phyloP scores from a whole-genome alignment of 441 rosid species.

The Iberis amara region DNA sequence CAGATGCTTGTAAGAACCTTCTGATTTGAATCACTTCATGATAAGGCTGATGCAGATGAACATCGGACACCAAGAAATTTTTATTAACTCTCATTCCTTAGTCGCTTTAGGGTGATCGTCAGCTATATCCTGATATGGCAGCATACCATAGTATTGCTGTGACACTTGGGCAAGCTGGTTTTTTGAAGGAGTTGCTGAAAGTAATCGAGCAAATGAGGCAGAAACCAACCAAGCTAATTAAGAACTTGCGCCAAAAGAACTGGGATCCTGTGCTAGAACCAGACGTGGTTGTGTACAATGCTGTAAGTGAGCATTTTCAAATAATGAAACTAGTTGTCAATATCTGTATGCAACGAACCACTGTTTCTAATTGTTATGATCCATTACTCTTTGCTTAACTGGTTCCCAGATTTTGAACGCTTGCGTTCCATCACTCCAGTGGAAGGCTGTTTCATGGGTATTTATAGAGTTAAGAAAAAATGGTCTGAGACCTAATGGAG shows the following conservation, averaged over 20 bases:
- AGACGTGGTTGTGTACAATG: slow-evolving; percentile 78
- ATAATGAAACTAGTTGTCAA: background rate
- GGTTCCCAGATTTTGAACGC: slow-evolving; percentile 67
- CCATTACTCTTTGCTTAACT: slow-evolving; percentile 13
- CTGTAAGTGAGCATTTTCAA: slow-evolving; percentile 51
- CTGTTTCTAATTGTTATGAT: slow-evolving; percentile 12
- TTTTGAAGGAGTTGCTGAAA: slow-evolving; percentile 60
- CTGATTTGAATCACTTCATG: slow-evolving; percentile 19
- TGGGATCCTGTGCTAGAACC: slow-evolving; percentile 88
- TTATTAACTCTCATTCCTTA: slow-evolving; percentile 30
- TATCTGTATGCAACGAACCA: background rate
- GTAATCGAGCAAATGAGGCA: slow-evolving; percentile 67
- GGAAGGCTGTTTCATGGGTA: slow-evolving; percentile 91
- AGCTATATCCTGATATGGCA: slow-evolving; percentile 83
- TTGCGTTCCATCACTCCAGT: slow-evolving; percentile 71
- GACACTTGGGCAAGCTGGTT: slow-evolving; percentile 81
- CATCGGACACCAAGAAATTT: background rate
- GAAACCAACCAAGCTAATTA: slow-evolving; percentile 49
- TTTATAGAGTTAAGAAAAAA: slow-evolving; percentile 73
- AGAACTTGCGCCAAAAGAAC: slow-evolving; percentile 43
- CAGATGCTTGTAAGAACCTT: slow-evolving; percentile 64
- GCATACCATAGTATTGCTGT: slow-evolving; percentile 76
- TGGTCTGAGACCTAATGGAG: slow-evolving; percentile 80
- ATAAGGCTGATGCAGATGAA: slow-evolving; percentile 2
- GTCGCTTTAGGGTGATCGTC: slow-evolving; percentile 58